phyloP scores from a whole-genome alignment of 345 rosid genomes.

The Eucalyptus globulus region DNA sequence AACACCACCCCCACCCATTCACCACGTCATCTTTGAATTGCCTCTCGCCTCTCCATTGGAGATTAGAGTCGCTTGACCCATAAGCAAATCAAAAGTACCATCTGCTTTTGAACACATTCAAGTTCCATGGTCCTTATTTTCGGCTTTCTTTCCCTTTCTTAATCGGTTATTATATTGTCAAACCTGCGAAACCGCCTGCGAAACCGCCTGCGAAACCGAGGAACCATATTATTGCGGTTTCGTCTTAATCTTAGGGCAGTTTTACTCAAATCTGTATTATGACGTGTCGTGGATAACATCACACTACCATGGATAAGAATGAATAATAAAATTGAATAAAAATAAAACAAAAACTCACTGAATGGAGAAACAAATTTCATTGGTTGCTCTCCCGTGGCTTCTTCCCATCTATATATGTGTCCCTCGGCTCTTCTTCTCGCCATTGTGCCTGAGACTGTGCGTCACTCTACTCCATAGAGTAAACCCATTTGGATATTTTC shows the following conservation, averaged over 20 bases:
- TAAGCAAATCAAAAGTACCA: background rate
- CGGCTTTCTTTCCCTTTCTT: background rate
- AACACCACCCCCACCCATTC: background rate
- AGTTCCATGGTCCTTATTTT: background rate
- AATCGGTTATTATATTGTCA: background rate
- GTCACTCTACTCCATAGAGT: background rate
- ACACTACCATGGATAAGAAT: background rate
- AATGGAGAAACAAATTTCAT: background rate
- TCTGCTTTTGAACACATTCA: background rate
- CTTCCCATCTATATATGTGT: background rate
- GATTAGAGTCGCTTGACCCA: background rate
- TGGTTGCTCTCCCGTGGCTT: background rate
- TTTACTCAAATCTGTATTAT: background rate
- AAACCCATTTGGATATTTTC: background rate
- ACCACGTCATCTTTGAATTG: background rate
- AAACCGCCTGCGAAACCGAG: background rate
- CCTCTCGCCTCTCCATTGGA: background rate
- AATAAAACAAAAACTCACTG: background rate
- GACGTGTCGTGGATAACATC: background rate
- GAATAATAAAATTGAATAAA: background rate
- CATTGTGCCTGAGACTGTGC: background rate
- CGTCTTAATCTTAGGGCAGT: background rate
- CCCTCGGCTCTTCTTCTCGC: background rate
- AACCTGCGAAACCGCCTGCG: background rate
- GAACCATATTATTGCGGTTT: background rate